A percentile compares a stretch with the other conserved stretches of the same genome.
These are phyloP conservation scores for Syzygium syzygioides DNA, from an alignment of 441 rosid species.

Conservation along the genomic window DNA sequence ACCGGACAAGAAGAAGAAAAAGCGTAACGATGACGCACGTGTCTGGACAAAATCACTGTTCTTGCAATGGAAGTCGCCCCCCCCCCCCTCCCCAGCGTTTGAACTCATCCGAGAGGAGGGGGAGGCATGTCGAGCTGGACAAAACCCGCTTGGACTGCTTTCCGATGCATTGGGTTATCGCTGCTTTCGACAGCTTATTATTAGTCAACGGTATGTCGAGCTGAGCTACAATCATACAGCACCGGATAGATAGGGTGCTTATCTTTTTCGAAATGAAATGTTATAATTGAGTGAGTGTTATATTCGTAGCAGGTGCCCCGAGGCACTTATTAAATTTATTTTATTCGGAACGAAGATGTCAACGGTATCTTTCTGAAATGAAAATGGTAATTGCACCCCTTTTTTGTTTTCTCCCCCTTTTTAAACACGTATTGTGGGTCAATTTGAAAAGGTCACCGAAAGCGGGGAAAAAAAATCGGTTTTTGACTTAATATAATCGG, in stretches of 20 bases:
- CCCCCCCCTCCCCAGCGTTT: too few species aligned
- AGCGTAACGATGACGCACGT: too few species aligned
- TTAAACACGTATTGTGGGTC: not conserved
- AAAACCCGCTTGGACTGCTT: not conserved
- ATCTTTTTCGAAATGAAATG: too few species aligned
- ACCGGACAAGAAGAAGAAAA: too few species aligned
- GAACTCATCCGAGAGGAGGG: too few species aligned
- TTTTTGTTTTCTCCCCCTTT: not conserved
- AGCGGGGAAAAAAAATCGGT: not conserved
- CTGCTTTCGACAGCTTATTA: not conserved
- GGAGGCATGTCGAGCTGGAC: too few species aligned
- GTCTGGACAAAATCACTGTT: too few species aligned
- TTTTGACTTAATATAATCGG: not conserved
- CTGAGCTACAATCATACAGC: not conserved
- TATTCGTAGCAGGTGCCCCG: not conserved
- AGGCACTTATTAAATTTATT: too few species aligned
- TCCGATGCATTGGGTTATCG: not conserved
- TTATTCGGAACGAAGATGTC: not conserved
- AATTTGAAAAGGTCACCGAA: not conserved
- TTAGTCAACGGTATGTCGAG: not conserved
- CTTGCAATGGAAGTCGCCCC: too few species aligned
- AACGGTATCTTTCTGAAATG: not conserved
- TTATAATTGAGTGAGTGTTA: too few species aligned
- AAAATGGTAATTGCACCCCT: too few species aligned
- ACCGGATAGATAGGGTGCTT: accelerated